These are phyloP conservation scores for Vinca minor DNA, from an alignment of 257 asterid genomes.

Conservation along the genomic window DNA sequence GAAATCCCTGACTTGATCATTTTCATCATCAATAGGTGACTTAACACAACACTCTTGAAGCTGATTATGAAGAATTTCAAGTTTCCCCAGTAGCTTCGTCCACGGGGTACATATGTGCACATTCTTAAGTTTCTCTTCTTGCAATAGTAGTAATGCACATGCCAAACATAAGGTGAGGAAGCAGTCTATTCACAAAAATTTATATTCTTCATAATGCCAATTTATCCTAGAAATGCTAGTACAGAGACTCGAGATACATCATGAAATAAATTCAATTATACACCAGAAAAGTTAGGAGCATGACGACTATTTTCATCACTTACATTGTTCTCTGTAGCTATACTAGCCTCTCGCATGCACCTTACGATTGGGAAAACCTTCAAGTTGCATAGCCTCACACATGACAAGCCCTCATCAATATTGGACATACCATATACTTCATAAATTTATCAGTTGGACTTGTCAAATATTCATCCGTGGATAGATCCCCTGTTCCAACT, in stretches of 20 bases:
- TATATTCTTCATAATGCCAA: slow-evolving; percentile 4
- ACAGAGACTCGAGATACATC: too few relatives aligned
- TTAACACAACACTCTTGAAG: slow-evolving; percentile 58
- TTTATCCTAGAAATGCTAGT: not conserved
- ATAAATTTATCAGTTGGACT: slow-evolving; percentile 85
- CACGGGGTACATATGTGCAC: slow-evolving; percentile 37
- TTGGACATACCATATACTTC: slow-evolving; percentile 89
- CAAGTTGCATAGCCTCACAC: slow-evolving; percentile 92
- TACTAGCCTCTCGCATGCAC: slow-evolving; percentile 29
- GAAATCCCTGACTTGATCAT: slow-evolving; percentile 22
- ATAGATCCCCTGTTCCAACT: slow-evolving; percentile 60
- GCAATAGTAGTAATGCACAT: slow-evolving; percentile 50
- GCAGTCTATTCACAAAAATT: not conserved
- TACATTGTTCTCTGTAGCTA: slow-evolving; percentile 25
- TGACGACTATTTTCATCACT: slow-evolving; percentile 57
- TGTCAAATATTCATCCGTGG: slow-evolving; percentile 54
- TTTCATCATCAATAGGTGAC: slow-evolving; percentile 30
- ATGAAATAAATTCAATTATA: too few relatives aligned
- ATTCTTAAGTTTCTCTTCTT: slow-evolving; percentile 45
- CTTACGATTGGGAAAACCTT: slow-evolving; percentile 61
- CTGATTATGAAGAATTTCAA: slow-evolving; percentile 50
- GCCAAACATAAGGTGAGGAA: too few relatives aligned
- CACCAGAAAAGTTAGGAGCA: slow-evolving; percentile 56
- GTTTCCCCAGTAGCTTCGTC: slow-evolving; percentile 43
- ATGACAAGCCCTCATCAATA: slow-evolving; percentile 88